Evolutionary conservation across 495 filamentous ascomycete genomes (phyloP), one percentile per base, ranked within the genome.

Genomic region (Chaetomidium leptoderma): DNA sequence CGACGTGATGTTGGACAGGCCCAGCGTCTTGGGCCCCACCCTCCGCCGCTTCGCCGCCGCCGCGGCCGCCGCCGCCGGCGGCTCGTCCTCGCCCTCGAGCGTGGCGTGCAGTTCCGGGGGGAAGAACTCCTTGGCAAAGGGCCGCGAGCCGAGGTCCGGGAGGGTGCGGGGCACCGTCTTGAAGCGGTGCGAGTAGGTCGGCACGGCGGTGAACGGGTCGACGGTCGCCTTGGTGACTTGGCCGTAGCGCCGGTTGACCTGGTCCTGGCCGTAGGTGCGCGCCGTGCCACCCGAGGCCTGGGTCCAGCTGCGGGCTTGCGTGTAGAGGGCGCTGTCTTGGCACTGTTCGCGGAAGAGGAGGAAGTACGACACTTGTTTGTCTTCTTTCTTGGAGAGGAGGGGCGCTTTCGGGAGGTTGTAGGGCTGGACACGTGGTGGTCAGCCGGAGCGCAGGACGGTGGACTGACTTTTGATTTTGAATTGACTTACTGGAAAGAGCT

Each of bases 101-200:
- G 78, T 77, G 11, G 65, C 65, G 69, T 77, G 78, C 6, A 83
- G 72, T 59, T 83, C 80, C 46, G 74, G 60, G 0, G 80, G 80
- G 59, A 80, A 82, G 50, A 81, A 71, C 14, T 76, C 72, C 19
- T 73, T 75, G 42, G 72, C 72, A 35, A 80, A 78, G 1, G 70
- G 66, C 43, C 67, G 65, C 13, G 68, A 66, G 37, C 62, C 69
- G 5, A 81, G 69, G 45, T 79, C 72, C 0, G 80, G 80, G n/a
- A 83, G 62, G 0, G 69, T 71, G 23, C 78, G 69, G 30, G 73
- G 71, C 17, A 70, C 64, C 16, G 70, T 70, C n/a, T 59, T 61
- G 58, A 79, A 81, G 44, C 67, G 69, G 63, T 76, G 66, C 23
- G 75, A 76, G 62, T 81, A 83, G 16, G 72, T 74, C 17, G 78